These are phyloP conservation scores for Rickenella mellea DNA, from an alignment of 768 basidiomycete species.

Conservation along the genomic window DNA sequence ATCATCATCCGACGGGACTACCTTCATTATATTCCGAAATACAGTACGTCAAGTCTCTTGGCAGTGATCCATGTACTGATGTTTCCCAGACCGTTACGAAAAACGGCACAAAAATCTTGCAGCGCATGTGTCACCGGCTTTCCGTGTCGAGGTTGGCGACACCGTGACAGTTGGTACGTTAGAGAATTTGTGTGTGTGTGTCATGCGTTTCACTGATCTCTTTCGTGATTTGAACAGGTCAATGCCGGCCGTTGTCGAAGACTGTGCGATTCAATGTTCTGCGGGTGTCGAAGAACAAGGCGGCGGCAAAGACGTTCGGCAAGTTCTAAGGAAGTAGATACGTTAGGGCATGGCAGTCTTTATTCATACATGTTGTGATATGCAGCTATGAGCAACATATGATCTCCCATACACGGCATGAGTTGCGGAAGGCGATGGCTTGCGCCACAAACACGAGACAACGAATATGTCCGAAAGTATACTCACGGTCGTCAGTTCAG, in stretches of 20 bases:
- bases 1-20: slow-evolving; percentile 93
- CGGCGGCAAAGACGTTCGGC: slow-evolving; percentile 80
- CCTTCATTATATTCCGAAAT: slow-evolving; percentile 96
- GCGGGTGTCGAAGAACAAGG: slow-evolving; percentile 91
- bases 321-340: slow-evolving; percentile 68
- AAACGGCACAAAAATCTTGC: slow-evolving; percentile 98
- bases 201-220: background rate
- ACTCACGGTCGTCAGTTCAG: slow-evolving; percentile 10
- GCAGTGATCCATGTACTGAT: slow-evolving; percentile 7
- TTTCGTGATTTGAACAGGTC: slow-evolving; percentile 41
- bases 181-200: background rate
- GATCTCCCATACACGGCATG: slow-evolving; percentile 1
- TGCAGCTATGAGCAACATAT: background rate
- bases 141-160: slow-evolving; percentile 96
- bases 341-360: slow-evolving; percentile 1
- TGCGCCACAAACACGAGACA: too few relatives aligned
- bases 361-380: background rate
- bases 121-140: slow-evolving; percentile 93
- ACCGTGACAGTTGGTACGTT: slow-evolving; percentile 86
- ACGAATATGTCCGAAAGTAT: too few relatives aligned
- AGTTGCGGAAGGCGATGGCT: too few relatives aligned
- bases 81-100: slow-evolving; percentile 83
- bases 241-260: slow-evolving; percentile 98
- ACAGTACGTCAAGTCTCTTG: slow-evolving; percentile 56
- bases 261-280: slow-evolving; percentile 99